These are phyloP conservation scores for Ceratocystis harringtonii DNA, from an alignment of 2,329 filamentous ascomycete genomes.

Conservation along the genomic window DNA sequence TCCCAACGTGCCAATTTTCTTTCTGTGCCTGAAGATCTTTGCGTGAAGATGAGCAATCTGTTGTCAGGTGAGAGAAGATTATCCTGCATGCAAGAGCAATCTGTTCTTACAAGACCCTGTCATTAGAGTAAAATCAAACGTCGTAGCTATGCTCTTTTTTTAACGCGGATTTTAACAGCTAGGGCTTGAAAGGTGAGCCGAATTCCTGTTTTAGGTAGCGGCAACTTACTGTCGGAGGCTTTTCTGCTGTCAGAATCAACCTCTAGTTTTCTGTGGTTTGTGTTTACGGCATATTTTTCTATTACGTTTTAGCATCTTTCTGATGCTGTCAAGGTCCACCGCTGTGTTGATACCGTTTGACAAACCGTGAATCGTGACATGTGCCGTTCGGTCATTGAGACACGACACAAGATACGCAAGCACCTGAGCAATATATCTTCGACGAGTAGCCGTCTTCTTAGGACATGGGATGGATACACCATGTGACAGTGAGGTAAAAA, in stretches of 20 bases:
- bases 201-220: neutral
- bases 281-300: neutral
- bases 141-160: no score
- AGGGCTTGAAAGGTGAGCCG: neutral
- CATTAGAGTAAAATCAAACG: no score
- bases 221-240: neutral
- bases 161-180: no score
- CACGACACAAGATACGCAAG: neutral
- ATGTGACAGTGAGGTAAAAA: no score
- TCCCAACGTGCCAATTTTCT: no score
- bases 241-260: neutral
- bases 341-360: neutral
- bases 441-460: neutral
- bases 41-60: neutral
- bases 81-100: no score
- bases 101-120: no score
- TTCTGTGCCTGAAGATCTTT: neutral
- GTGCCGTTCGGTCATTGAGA: neutral
- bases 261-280: neutral
- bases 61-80: no score
- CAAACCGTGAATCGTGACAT: neutral
- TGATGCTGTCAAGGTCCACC: no score
- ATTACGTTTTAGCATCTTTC: neutral
- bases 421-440: neutral
- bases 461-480: neutral